Evolutionary conservation across 2,329 filamentous ascomycete genomes (phyloP).

Genomic region (Diaporthe sp.): DNA sequence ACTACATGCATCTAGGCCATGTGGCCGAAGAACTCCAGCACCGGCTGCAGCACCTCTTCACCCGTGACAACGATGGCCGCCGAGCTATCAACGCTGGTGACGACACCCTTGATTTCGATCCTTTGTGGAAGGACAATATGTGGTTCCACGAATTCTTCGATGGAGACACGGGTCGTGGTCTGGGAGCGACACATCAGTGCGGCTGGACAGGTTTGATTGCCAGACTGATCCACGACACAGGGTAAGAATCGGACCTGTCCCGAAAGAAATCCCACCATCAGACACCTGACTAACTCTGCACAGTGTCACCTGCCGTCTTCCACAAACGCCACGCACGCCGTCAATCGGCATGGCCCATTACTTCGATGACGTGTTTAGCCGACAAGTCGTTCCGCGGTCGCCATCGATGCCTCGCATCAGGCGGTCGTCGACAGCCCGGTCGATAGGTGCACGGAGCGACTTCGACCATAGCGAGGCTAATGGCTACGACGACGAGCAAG

Average conservation of each 20-base stretch:
- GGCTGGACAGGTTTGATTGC: conserved; percentile 97
- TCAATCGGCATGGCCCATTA: conserved; percentile 89
- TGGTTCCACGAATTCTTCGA: conserved; percentile 99
- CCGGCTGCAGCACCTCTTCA: conserved; percentile 91
- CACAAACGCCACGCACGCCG: conserved; percentile 92
- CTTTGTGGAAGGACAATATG: conserved; percentile 91
- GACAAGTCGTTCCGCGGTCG: conserved; percentile 58
- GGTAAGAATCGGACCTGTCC: conserved; percentile 69
- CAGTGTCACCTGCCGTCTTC: conserved; percentile 89
- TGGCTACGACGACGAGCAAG: conserved; percentile 60
- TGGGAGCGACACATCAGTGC: conserved; percentile 94
- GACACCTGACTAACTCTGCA: conserved; percentile 55
- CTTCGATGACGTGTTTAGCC: conserved; percentile 90
- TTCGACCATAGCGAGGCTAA: conserved; percentile 68
- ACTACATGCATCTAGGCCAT: conserved; percentile 95
- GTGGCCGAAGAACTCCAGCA: conserved; percentile 97
- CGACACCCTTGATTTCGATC: conserved; percentile 89
- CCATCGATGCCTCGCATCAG: conserved; percentile 71
- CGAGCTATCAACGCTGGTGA: conserved; percentile 90
- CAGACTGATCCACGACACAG: conserved; percentile 97
- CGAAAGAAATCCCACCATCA: neutral
- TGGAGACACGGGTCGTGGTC: conserved; percentile 87
- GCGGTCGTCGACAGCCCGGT: conserved; percentile 85
- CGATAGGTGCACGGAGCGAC: conserved; percentile 87
- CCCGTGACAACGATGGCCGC: conserved; percentile 84